Conservation (phyloP, 2,329 filamentous ascomycete species). For the Monilinia laxa region DNA sequence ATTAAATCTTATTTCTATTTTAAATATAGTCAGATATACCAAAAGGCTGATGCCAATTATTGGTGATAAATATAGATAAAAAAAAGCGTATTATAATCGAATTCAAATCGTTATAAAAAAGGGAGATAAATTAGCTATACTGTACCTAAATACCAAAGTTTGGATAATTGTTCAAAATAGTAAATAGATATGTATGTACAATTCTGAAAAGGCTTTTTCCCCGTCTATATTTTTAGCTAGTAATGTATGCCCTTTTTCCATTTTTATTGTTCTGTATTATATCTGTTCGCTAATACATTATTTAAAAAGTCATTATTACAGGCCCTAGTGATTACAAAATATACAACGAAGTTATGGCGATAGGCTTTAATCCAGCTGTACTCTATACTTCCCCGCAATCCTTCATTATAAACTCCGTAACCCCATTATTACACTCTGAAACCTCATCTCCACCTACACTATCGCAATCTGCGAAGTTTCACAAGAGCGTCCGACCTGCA, state of each 20-base stretch:
- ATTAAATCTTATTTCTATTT: too few relatives aligned
- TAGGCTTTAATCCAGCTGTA: too few relatives aligned
- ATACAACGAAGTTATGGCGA: conserved; percentile 1
- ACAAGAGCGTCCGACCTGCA: too few relatives aligned
- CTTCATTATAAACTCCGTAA: not conserved
- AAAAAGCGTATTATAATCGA: not conserved
- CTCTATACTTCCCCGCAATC: not conserved
- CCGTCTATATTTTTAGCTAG: not conserved
- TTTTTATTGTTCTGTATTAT: not conserved
- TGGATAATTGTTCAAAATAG: not conserved
- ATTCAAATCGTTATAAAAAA: conserved; percentile 5
- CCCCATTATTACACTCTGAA: not conserved
- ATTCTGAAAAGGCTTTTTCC: not conserved
- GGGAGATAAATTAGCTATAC: not conserved
- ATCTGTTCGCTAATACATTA: not conserved
- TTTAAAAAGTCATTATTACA: not conserved
- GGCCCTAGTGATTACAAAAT: not conserved
- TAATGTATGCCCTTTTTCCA: not conserved
- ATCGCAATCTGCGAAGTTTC: too few relatives aligned
- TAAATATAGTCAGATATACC: not conserved
- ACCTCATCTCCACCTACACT: not conserved
- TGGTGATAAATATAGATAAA: not conserved
- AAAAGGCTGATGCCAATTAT: not conserved
- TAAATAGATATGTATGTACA: not conserved
- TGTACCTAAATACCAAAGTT: not conserved